Evolutionary conservation across 2,329 filamentous ascomycete species (phyloP).

Genomic region (Mycosphaerelloides madeirae): DNA sequence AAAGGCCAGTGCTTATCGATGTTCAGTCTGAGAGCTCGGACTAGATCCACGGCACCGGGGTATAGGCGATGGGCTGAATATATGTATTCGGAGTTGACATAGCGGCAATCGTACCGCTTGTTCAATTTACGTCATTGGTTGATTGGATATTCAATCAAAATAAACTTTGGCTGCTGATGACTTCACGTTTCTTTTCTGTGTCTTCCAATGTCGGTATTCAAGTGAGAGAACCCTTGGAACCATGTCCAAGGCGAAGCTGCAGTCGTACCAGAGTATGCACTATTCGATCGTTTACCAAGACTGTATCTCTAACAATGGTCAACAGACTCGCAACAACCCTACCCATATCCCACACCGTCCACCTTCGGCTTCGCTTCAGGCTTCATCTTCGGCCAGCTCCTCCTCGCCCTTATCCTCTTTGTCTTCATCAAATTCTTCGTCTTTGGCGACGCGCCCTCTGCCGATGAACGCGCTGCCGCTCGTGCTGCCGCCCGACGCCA

Average conservation of each 20-base stretch:
- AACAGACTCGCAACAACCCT: slow-evolving; percentile 20
- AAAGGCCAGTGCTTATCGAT: no score
- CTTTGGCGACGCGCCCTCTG: slow-evolving; percentile 85
- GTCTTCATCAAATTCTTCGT: slow-evolving; percentile 99
- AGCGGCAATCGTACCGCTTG: no score
- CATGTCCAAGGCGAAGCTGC: slow-evolving; percentile 35
- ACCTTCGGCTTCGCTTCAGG: slow-evolving; percentile 78
- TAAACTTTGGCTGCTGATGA: no score
- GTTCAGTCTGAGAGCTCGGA: no score
- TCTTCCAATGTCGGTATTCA: no score
- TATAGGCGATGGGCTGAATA: no score
- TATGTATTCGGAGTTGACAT: no score
- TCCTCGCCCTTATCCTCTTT: slow-evolving; percentile 82
- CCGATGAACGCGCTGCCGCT: slow-evolving; percentile 71
- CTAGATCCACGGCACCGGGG: no score
- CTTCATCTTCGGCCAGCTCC: slow-evolving; percentile 86
- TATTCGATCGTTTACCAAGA: background rate
- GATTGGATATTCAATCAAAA: no score
- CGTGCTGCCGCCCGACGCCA: slow-evolving; percentile 70
- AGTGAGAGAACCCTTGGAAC: background rate
- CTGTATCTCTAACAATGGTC: background rate
- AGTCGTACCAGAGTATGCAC: slow-evolving; percentile 26
- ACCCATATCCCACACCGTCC: slow-evolving; percentile 17
- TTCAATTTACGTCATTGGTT: no score
- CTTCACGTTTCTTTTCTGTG: no score